phyloP scores from a whole-genome alignment of 495 filamentous ascomycete species.

The Talaromyces trachyspermus region DNA sequence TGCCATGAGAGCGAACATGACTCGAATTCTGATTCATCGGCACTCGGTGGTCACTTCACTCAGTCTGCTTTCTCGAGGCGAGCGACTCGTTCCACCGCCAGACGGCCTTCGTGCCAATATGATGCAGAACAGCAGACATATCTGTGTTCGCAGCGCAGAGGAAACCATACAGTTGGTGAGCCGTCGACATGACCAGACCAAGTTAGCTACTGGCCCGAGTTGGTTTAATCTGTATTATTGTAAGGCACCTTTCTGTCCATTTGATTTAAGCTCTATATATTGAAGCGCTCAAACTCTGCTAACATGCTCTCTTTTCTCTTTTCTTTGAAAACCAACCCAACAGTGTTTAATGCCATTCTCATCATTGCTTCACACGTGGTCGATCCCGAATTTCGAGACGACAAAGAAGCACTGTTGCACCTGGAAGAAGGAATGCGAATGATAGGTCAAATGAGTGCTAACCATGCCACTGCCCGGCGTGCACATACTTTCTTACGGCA shows the following conservation, averaged over 20 bases:
- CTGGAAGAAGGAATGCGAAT: constrained; percentile 9
- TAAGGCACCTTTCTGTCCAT: not conserved
- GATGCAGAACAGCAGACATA: constrained; percentile 8
- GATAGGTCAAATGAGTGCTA: constrained; percentile 8
- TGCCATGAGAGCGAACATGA: constrained; percentile 8
- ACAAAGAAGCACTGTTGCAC: constrained; percentile 5
- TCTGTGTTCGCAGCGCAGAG: constrained; percentile 7
- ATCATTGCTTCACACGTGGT: constrained; percentile 8
- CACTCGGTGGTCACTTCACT: constrained; percentile 4
- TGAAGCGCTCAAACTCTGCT: too few species aligned
- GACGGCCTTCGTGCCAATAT: constrained; percentile 6
- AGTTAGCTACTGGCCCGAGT: constrained; percentile 3
- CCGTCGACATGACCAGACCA: constrained; percentile 4
- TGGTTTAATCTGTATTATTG: constrained; percentile 9
- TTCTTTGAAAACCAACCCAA: not conserved
- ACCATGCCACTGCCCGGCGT: constrained; percentile 4
- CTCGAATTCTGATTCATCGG: constrained; percentile 3
- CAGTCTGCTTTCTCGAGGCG: constrained; percentile 1
- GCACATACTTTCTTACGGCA: constrained; percentile 7
- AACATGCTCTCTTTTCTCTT: not conserved
- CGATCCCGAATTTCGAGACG: constrained; percentile 4
- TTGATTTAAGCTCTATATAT: too few species aligned
- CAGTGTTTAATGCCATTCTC: constrained; percentile 8
- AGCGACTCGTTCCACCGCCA: not conserved
- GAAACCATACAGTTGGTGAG: constrained; percentile 4